Base-by-base conservation (phyloP, 129 eudicot genomes). In the Daucus carota region DNA sequence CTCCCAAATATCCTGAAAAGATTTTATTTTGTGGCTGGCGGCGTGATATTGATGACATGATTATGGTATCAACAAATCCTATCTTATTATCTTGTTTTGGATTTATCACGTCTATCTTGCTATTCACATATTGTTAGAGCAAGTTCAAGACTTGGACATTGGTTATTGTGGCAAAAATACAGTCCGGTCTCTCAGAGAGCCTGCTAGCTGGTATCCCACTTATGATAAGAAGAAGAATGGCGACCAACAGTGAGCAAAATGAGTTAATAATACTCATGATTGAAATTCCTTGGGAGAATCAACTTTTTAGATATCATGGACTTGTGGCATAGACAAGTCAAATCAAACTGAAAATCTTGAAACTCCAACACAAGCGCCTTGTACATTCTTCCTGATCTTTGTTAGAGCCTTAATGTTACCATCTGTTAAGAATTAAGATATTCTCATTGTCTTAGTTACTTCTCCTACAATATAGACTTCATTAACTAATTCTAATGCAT, bases 11-110 rank as follows among this genome's bases (percentile, higher is more conserved):
- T 80, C 96, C 99, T 26, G 99, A 89, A 81, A 91, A 88, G 85
- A 91, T 95, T 73, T 76, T 95, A 73, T 95, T 94, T 50, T 95
- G 99, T 81, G 99, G 99, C 67, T 95, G 99, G 99, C 87, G 99
- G 77, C 96, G 99, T 24, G 97, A 95, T 83, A 95, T 95, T 71
- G 96, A 95, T 82, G 99, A 91, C 77, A 95, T 95, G 99, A 91
- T 95, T 63, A 88, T 95, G 99, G 99, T 95, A 85, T 44, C 70
- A 13, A 29, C 52, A 20, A 11, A 71, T 52, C 67, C 22, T 57
- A 22, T n/a, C 62, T 72, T 40, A 48, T 68, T 78, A 26, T 74
- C 33, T 48, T 52, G 60, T 29, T 45, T 54, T 36, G 22, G 29
- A 52, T 33, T 14, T 74, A 10, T 12, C 8, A 29, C 0, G 0